phyloP scores from a whole-genome alignment of 768 basidiomycete species.

The Agaricus blazei region DNA sequence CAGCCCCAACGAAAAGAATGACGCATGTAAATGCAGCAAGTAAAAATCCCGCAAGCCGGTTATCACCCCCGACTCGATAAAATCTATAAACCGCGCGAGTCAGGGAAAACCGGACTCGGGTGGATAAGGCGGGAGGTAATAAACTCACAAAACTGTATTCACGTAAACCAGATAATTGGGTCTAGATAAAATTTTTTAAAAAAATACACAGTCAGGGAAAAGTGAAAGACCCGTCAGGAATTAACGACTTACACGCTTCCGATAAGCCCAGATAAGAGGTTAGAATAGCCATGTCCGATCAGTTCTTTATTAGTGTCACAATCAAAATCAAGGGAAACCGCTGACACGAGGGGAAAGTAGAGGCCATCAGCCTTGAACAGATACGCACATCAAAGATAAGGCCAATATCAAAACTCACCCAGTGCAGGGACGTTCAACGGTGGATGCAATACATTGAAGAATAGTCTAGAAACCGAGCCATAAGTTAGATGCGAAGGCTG shows the following conservation, averaged over 20 bases:
- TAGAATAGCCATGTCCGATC: constrained; percentile 89
- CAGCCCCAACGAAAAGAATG: constrained; percentile 79
- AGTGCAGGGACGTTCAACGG: constrained; percentile 88
- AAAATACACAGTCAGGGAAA: neutral
- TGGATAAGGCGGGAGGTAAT: neutral
- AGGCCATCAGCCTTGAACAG: neutral
- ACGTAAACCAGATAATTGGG: constrained; percentile 89
- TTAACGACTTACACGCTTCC: constrained; percentile 67
- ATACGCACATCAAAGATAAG: neutral
- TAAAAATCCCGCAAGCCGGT: constrained; percentile 78
- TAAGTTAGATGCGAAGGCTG: neutral
- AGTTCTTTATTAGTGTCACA: constrained; percentile 91
- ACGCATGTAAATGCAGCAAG: constrained; percentile 70
- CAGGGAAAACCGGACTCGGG: neutral
- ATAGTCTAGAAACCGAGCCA: constrained; percentile 39
- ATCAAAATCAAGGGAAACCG: constrained; percentile 85
- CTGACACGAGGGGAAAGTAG: constrained; percentile 25
- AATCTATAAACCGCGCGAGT: constrained; percentile 41
- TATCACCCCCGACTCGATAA: constrained; percentile 90
- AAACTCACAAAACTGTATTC: constrained; percentile 65
- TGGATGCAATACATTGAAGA: constrained; percentile 83
- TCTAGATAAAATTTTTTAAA: constrained; percentile 24
- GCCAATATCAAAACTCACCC: constrained; percentile 33
- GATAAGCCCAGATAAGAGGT: constrained; percentile 71
- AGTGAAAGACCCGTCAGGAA: neutral